Evolutionary conservation across 805 yeast genomes (phyloP).

Genomic region (Candida awuae): DNA sequence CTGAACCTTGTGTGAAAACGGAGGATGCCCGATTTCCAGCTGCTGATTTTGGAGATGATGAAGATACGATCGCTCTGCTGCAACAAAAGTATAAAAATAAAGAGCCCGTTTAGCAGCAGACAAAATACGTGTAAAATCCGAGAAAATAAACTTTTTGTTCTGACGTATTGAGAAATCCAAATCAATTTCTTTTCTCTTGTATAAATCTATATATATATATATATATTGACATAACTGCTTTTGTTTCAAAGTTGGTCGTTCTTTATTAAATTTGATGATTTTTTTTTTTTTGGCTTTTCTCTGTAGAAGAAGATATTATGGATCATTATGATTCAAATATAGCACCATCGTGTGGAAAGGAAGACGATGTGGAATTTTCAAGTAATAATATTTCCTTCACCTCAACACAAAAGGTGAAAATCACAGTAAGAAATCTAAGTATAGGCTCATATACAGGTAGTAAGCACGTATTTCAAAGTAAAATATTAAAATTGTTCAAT

Average conservation of each 20-base stretch:
- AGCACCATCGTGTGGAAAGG: background rate
- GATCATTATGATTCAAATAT: background rate
- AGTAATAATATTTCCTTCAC: background rate
- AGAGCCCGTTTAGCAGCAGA: background rate
- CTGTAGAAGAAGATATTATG: no score
- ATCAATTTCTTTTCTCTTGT: no score
- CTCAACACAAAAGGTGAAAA: background rate
- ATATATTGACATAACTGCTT: no score
- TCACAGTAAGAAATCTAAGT: background rate
- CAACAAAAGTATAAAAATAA: slow-evolving; percentile 8
- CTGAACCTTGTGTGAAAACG: background rate
- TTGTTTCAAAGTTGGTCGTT: no score
- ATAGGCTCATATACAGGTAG: background rate
- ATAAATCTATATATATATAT: no score
- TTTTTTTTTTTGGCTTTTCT: no score
- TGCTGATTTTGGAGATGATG: background rate
- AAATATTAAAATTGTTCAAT: background rate
- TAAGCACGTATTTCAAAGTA: background rate
- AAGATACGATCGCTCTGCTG: slow-evolving; percentile 11
- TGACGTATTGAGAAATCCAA: no score
- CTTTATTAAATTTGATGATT: no score
- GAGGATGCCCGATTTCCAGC: background rate
- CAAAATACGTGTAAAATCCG: no score
- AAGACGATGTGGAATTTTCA: background rate
- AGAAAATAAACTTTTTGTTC: no score